Base-by-base conservation (phyloP, 2,329 filamentous ascomycete genomes). In the Fusarium sp. region DNA sequence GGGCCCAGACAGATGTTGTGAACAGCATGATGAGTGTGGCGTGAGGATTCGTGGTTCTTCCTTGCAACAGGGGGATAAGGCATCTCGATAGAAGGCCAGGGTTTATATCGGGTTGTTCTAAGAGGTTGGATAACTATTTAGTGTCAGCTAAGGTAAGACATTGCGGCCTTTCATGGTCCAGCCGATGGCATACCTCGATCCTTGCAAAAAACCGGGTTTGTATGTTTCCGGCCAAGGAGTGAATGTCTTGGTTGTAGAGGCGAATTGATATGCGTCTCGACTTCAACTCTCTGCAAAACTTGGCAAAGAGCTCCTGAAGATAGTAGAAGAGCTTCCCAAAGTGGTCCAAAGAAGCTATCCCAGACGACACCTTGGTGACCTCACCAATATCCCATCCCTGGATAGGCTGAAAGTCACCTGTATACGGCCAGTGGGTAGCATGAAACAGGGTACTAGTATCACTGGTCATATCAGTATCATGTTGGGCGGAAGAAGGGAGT, bases 11-110 rank as follows among this genome's bases (percentile, higher is more conserved):
- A 22, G 42, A 13, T 5, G 56, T 72, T 60, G 66, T 60, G 42
- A 73, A 72, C 0, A 65, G n/a, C 5, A 66, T 62, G 45, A 73
- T 60, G 7, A 73, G 45, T 9, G 71, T 73, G 9, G 66, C 69
- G 7, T 67, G 59, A 18, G 60, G 57, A n/a, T 73, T 72, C 5
- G 14, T 10, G 6, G 52, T 16, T 37, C 14, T 47, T 1, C 22
- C 10, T 10, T 38, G 60, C 10, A 72, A 66, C 9, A 73, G 22
- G 3, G 57, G 69, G 1, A 16, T 20, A 29, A 73, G 35, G 1
- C 35, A 7, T 3, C 6, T 13, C 11, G 62, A 16, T 2, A 58
- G 52, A 8, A 16, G 29, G 18, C 24, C 42, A 2, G 72, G 40
- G 5, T 61, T 52, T 1, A 72, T 40, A 20, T 67, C 61, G 1